Conservation (phyloP, 768 basidiomycete genomes). For the Kwoniella pini region DNA sequence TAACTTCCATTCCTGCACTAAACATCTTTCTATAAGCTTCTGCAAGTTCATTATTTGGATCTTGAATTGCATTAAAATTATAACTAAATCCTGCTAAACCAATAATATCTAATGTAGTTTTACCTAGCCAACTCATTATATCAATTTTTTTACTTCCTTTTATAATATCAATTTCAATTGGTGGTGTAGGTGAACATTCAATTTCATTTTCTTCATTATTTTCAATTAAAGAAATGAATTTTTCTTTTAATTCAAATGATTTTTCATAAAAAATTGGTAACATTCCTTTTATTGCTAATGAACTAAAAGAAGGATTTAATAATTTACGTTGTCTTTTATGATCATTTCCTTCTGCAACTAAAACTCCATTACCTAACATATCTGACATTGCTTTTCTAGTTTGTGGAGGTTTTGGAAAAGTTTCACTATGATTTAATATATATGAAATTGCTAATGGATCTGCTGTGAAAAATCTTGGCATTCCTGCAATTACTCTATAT, state of each 20-base stretch:
- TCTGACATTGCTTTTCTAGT: conserved; percentile 71
- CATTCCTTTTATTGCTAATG: conserved; percentile 61
- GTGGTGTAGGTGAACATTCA: conserved; percentile 21
- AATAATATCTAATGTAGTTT: conserved; percentile 73
- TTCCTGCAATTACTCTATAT: conserved; percentile 30
- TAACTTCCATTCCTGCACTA: conserved; percentile 23
- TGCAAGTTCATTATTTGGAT: conserved; percentile 86
- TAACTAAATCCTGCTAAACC: conserved; percentile 74
- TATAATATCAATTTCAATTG: conserved; percentile 23
- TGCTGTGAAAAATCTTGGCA: conserved; percentile 73
- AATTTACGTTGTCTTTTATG: conserved; percentile 73
- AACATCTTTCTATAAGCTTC: conserved; percentile 59
- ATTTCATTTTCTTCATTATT: not conserved
- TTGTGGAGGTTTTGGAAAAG: conserved; percentile 73
- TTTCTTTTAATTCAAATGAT: conserved; percentile 58
- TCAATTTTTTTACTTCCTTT: conserved; percentile 58
- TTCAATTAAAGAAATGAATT: conserved; percentile 32
- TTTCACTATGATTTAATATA: conserved; percentile 69
- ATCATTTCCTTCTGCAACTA: conserved; percentile 58
- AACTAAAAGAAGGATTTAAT: conserved; percentile 56
- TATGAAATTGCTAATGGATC: conserved; percentile 75
- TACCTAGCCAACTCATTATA: conserved; percentile 63
- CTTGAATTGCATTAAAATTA: conserved; percentile 78
- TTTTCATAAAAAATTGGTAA: conserved; percentile 65
- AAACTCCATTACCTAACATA: conserved; percentile 70